Evolutionary conservation across 768 basidiomycete species (phyloP), one percentile per base, ranked within the genome.

Genomic region (Hemileccinum rubropunctum): DNA sequence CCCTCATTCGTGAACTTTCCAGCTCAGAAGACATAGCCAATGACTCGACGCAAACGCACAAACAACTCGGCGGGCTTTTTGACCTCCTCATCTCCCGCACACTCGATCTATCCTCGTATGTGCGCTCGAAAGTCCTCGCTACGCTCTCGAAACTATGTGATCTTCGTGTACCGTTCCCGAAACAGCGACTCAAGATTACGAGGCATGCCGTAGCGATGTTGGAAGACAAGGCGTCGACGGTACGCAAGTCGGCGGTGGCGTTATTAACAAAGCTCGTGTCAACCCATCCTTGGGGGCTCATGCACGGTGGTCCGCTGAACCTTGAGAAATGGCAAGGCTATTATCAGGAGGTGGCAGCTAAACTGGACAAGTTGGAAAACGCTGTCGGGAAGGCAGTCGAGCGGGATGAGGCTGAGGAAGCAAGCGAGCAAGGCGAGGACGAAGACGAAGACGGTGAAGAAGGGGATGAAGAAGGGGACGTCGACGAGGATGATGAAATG

Each of bases 71-170:
- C 52, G 78, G 76, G 0, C 80, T 95, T 33, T 97, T 89, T 67
- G 87, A 90, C 34, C 76, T 90, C 14, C 81, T 99, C 27, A 79
- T 90, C 42, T 88, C 91, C 55, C 85, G 95, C n/a, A 84, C 84
- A 49, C 79, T 95, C 50, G 97, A 98, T 67, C 65, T 86, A 12
- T 89, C 88, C 38, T 87, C 87, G 42, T 98, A 94, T 67, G 95
- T 99, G 28, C 86, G 97, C 44, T 80, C 82, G 45, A 98, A 94
- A 65, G 91, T 95, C 21, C 78, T 98, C 39, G 66, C 76, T 8
- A 90, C 89, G 1, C 71, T 97, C 42, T 75, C 80, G 37, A 84
- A 83, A 60, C 75, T 97, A 4, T 88, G 88, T 65, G 82, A 95
- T 44, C 78, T 87, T 23, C 78, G 74, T 2, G 74, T 76, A 64